Conservation (phyloP, 169 alveolate genomes). For the Plasmodium berghei region DNA sequence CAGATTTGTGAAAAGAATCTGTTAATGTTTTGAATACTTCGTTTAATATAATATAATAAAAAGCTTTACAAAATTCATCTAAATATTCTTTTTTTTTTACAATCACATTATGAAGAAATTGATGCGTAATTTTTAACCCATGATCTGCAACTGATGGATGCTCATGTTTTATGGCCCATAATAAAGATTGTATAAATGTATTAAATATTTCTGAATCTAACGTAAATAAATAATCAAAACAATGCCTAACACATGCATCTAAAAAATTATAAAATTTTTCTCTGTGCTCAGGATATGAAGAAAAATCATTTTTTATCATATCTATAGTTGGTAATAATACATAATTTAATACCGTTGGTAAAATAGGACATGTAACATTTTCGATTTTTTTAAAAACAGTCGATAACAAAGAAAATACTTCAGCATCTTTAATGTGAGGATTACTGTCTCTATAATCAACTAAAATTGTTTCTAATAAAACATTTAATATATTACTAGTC, state of each 20-base stretch:
- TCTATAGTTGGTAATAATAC: slow-evolving; percentile 90
- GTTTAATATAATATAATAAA: slow-evolving; percentile 87
- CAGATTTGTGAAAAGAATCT: slow-evolving; percentile 93
- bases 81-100: slow-evolving; percentile 79
- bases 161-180: slow-evolving; percentile 93
- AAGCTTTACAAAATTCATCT: slow-evolving; percentile 87
- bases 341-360: slow-evolving; percentile 88
- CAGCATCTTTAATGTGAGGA: slow-evolving; percentile 85
- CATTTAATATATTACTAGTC: slow-evolving; percentile 78
- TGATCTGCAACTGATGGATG: slow-evolving; percentile 94
- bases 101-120: slow-evolving; percentile 81
- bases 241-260: slow-evolving; percentile 87
- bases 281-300: slow-evolving; percentile 93
- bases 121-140: slow-evolving; percentile 88
- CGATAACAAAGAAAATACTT: slow-evolving; percentile 82
- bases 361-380: slow-evolving; percentile 83
- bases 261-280: slow-evolving; percentile 90
- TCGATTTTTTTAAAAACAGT: slow-evolving; percentile 83
- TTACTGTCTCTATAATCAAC: slow-evolving; percentile 82
- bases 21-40: slow-evolving; percentile 91
- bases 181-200: slow-evolving; percentile 88
- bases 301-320: slow-evolving; percentile 92
- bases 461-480: slow-evolving; percentile 78
- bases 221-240: slow-evolving; percentile 85
- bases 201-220: slow-evolving; percentile 88